Percentiles rank a stretch among this genome's conserved stretches.
Conservation (phyloP, 371 early-diverging fungal genomes). For the Rhizopus arrhizus region DNA sequence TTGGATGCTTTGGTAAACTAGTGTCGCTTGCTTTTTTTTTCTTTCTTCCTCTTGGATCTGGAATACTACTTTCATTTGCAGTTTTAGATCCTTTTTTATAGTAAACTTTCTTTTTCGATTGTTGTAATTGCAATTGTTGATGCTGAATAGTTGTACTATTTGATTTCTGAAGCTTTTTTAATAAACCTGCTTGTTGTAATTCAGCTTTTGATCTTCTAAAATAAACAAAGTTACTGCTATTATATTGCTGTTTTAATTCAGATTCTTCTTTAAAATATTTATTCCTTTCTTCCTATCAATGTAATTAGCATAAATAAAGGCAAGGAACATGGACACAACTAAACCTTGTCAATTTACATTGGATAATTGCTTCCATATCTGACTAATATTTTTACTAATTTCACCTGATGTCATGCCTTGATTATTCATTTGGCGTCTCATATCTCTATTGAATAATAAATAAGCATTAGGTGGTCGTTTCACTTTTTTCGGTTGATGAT, state of each 20-base stretch:
- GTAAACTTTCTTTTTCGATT: background rate
- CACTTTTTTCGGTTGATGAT: constrained; percentile 25
- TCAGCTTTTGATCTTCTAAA: constrained; percentile 67
- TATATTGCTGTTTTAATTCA: constrained; percentile 60
- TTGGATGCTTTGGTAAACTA: constrained; percentile 75
- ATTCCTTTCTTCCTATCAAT: constrained; percentile 34
- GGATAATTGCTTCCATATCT: constrained; percentile 54
- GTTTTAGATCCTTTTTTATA: constrained; percentile 25
- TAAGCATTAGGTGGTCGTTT: constrained; percentile 73
- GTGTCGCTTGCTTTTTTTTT: constrained; percentile 67
- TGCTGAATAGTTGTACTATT: background rate
- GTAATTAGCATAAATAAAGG: background rate
- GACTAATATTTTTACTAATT: constrained; percentile 62
- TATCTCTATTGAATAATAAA: constrained; percentile 64
- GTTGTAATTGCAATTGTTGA: constrained; percentile 12
- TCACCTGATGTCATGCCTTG: constrained; percentile 59
- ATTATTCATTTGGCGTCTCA: constrained; percentile 60
- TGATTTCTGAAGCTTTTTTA: constrained; percentile 29
- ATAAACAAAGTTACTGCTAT: constrained; percentile 62
- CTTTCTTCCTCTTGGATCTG: constrained; percentile 56
- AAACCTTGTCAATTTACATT: constrained; percentile 18
- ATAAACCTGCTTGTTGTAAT: constrained; percentile 50
- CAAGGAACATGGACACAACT: background rate
- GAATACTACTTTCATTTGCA: constrained; percentile 28
- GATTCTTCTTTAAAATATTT: constrained; percentile 50